phyloP scores from a whole-genome alignment of 305 asterid species.

The Petunia hybrid region DNA sequence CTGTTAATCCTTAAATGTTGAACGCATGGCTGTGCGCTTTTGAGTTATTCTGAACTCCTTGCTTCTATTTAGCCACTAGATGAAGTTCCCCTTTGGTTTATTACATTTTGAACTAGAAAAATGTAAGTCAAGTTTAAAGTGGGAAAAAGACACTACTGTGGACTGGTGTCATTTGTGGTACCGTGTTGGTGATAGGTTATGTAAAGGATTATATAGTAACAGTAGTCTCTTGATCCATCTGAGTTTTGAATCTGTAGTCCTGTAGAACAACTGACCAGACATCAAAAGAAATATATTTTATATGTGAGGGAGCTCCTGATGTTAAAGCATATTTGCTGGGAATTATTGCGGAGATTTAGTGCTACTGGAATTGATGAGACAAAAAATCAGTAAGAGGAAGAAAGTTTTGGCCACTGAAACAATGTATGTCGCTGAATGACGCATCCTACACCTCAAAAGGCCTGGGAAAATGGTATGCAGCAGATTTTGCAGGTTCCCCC shows the following conservation, averaged over 20 bases:
- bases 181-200: background rate
- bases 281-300: background rate
- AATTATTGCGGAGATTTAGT: conserved; percentile 6
- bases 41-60: background rate
- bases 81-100: background rate
- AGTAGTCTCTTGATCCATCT: background rate
- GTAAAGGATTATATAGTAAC: background rate
- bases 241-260: background rate
- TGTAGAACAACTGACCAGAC: background rate
- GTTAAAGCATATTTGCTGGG: background rate
- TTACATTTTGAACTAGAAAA: conserved; percentile 8
- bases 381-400: background rate
- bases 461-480: background rate
- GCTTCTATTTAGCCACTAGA: background rate
- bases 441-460: background rate
- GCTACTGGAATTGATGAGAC: conserved; percentile 24
- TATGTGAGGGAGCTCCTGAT: conserved; percentile 6
- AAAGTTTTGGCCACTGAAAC: background rate
- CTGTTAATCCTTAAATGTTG: background rate
- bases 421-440: background rate
- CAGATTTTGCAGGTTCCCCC: background rate
- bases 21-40: background rate
- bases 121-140: background rate
- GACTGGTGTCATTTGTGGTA: background rate
- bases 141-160: conserved; percentile 7